A percentile compares a stretch with the other conserved stretches of the same genome.
phyloP scores from a whole-genome alignment of 192 early-diverging fungal species.

The Umbelopsis sp. region DNA sequence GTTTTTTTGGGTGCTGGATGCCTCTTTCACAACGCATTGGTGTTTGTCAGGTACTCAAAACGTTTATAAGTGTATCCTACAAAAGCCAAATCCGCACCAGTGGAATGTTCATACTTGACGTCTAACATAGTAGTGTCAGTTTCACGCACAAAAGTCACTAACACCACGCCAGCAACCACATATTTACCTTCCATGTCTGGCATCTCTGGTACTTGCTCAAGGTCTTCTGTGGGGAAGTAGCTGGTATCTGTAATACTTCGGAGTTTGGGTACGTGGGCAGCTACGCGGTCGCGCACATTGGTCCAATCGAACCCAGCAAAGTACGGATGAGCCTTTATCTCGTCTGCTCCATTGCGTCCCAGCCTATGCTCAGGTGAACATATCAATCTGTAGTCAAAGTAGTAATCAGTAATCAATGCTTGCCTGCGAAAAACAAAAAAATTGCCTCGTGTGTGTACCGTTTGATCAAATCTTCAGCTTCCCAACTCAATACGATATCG shows the following conservation, averaged over 20 bases:
- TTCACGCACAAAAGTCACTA: neutral
- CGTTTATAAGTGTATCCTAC: constrained; percentile 98
- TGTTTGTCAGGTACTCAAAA: constrained; percentile 81
- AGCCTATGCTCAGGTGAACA: constrained; percentile 86
- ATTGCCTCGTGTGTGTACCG: constrained; percentile 48
- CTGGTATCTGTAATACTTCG: constrained; percentile 96
- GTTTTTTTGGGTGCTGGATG: neutral
- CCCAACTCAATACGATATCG: constrained; percentile 89
- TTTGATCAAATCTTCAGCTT: constrained; percentile 92
- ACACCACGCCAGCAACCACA: neutral
- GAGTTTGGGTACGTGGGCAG: constrained; percentile 92
- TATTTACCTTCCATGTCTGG: constrained; percentile 28
- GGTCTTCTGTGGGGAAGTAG: constrained; percentile 96
- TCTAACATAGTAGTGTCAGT: neutral
- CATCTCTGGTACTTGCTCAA: constrained; percentile 72
- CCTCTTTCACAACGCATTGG: constrained; percentile 58
- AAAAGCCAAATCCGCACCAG: constrained; percentile 92
- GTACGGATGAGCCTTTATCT: constrained; percentile 93
- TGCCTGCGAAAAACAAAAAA: too few relatives aligned
- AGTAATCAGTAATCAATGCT: neutral
- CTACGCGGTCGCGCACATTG: constrained; percentile 76
- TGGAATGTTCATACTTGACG: constrained; percentile 19
- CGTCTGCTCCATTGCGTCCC: constrained; percentile 77
- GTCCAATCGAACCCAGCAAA: constrained; percentile 94
- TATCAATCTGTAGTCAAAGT: constrained; percentile 64